phyloP scores from a whole-genome alignment of 306 rosid species.

The Malus asiatica region DNA sequence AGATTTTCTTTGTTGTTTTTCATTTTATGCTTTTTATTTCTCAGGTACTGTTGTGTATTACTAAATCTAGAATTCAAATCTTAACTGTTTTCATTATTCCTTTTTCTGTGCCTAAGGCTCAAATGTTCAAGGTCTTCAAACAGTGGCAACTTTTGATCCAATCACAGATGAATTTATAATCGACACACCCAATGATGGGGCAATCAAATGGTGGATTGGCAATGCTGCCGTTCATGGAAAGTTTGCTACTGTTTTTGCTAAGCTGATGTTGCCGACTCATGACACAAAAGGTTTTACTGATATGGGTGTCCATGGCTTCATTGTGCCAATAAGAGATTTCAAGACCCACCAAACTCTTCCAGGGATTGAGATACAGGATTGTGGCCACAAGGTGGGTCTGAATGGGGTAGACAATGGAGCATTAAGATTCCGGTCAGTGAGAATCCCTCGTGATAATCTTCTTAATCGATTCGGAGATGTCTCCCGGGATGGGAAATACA shows the following conservation, averaged over 20 bases:
- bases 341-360: slow-evolving; percentile 83
- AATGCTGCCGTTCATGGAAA: slow-evolving; percentile 99
- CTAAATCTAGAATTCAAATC: neutral
- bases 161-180: slow-evolving; percentile 73
- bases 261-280: slow-evolving; percentile 62
- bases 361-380: slow-evolving; percentile 92
- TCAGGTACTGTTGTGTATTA: neutral
- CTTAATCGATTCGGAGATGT: slow-evolving; percentile 95
- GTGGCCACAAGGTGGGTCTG: slow-evolving; percentile 91
- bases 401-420: slow-evolving; percentile 99
- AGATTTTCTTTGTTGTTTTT: neutral
- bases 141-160: slow-evolving; percentile 76
- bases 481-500: slow-evolving; percentile 83
- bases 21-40: neutral
- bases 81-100: neutral
- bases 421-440: slow-evolving; percentile 66
- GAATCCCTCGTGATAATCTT: slow-evolving; percentile 94
- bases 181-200: slow-evolving; percentile 90
- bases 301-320: slow-evolving; percentile 98
- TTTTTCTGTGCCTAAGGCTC: slow-evolving; percentile 52
- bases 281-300: slow-evolving; percentile 60
- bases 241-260: slow-evolving; percentile 87
- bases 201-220: slow-evolving; percentile 99
- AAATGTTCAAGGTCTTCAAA: slow-evolving; percentile 95
- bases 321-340: slow-evolving; percentile 85